Conservation (phyloP, 352 stramenopile genomes). For the Halophytophthora batemanensis region DNA sequence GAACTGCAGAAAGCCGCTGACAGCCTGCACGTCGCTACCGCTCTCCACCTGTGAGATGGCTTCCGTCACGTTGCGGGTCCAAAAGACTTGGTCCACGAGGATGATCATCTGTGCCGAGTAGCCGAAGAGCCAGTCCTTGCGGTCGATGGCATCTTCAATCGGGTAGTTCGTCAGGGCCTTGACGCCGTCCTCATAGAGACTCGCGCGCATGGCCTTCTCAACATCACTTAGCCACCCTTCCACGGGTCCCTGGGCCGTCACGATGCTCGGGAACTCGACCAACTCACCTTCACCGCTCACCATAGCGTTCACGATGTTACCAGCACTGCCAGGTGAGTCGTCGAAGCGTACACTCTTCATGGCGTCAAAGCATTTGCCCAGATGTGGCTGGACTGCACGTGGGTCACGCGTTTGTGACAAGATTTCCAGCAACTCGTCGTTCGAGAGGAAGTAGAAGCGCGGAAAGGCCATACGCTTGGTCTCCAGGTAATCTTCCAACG, state of each 20-base stretch:
- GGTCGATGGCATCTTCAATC: slow-evolving; percentile 84
- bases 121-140: slow-evolving; percentile 87
- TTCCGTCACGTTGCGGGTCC: slow-evolving; percentile 86
- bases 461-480: slow-evolving; percentile 92
- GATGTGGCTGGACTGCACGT: slow-evolving; percentile 86
- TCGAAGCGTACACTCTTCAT: slow-evolving; percentile 92
- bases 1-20: slow-evolving; percentile 85
- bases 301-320: slow-evolving; percentile 76
- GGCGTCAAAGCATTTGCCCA: slow-evolving; percentile 91
- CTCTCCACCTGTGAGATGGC: slow-evolving; percentile 77
- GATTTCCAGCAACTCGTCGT: slow-evolving; percentile 91
- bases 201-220: slow-evolving; percentile 85
- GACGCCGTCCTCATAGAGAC: slow-evolving; percentile 85
- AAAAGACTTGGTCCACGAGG: slow-evolving; percentile 91
- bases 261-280: slow-evolving; percentile 68
- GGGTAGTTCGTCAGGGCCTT: slow-evolving; percentile 85
- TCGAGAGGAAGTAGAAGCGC: slow-evolving; percentile 92
- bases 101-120: slow-evolving; percentile 88
- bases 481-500: slow-evolving; percentile 90
- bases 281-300: slow-evolving; percentile 85
- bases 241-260: slow-evolving; percentile 82
- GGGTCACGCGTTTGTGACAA: slow-evolving; percentile 89
- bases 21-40: slow-evolving; percentile 58
- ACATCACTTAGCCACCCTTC: slow-evolving; percentile 87
- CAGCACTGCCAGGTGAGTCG: slow-evolving; percentile 31